These are phyloP conservation scores for Silene latifolia DNA, from an alignment of 148 eudicot genomes.

Conservation along the genomic window DNA sequence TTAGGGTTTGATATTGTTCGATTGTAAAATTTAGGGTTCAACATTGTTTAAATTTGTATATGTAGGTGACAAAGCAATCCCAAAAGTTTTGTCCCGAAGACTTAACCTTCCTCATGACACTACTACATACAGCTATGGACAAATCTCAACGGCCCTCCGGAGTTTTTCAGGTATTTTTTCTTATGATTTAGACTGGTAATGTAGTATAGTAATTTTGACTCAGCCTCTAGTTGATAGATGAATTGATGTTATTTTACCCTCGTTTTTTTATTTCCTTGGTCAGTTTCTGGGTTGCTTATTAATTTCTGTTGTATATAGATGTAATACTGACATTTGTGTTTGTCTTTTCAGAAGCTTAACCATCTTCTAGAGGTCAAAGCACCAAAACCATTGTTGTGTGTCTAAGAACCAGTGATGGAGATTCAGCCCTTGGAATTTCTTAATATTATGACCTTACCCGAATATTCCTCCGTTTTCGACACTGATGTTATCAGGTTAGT, in stretches of 20 bases:
- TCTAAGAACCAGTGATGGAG: constrained; percentile 41
- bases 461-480: constrained; percentile 61
- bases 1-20: no score
- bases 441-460: no score
- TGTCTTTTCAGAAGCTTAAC: constrained; percentile 34
- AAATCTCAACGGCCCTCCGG: constrained; percentile 30
- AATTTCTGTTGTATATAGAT: constrained; percentile 3
- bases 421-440: no score
- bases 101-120: constrained; percentile 50
- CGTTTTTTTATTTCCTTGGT: no score
- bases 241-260: neutral
- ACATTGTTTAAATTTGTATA: neutral
- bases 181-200: neutral
- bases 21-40: no score
- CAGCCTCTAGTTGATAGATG: neutral
- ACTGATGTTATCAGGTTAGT: constrained; percentile 70
- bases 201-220: neutral
- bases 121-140: constrained; percentile 58
- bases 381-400: constrained; percentile 44
- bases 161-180: constrained; percentile 50
- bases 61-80: constrained; percentile 67
- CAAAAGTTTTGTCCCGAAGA: constrained; percentile 86
- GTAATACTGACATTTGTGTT: constrained; percentile 11
- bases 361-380: constrained; percentile 63
- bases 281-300: neutral